Evolutionary conservation across 176 grass and related monocot species (phyloP).

Genomic region (Ensete ventricosum): DNA sequence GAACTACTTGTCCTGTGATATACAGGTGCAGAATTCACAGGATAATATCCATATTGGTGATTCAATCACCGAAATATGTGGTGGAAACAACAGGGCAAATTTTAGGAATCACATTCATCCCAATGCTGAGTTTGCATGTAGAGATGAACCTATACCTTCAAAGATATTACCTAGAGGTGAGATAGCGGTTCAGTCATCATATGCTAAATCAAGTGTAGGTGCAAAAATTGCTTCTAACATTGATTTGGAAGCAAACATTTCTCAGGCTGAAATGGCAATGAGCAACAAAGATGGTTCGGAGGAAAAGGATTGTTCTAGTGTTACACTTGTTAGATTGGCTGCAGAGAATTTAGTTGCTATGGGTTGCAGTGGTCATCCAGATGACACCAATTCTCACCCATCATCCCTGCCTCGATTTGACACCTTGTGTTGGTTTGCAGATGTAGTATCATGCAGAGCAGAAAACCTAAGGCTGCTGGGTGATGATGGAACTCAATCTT

Average conservation of each 20-base stretch:
- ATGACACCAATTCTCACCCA: neutral
- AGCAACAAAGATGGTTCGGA: conserved; percentile 7
- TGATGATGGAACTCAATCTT: neutral
- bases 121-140: conserved; percentile 41
- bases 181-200: conserved; percentile 6
- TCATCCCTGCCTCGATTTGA: conserved; percentile 16
- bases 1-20: neutral
- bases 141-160: conserved; percentile 29
- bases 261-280: neutral
- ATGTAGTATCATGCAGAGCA: conserved; percentile 30
- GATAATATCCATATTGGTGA: neutral
- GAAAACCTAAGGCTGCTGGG: neutral
- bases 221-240: conserved; percentile 15
- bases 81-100: conserved; percentile 22
- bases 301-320: conserved; percentile 24
- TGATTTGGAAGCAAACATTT: conserved; percentile 2
- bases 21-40: conserved; percentile 8
- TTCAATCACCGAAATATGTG: neutral
- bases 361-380: neutral
- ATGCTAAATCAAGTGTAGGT: conserved; percentile 9
- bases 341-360: conserved; percentile 39
- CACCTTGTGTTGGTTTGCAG: conserved; percentile 57
- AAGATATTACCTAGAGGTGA: conserved; percentile 8
- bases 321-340: conserved; percentile 29
- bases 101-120: conserved; percentile 45